phyloP scores from a whole-genome alignment of 139 green algal species.

The Dunaliella primolecta region DNA sequence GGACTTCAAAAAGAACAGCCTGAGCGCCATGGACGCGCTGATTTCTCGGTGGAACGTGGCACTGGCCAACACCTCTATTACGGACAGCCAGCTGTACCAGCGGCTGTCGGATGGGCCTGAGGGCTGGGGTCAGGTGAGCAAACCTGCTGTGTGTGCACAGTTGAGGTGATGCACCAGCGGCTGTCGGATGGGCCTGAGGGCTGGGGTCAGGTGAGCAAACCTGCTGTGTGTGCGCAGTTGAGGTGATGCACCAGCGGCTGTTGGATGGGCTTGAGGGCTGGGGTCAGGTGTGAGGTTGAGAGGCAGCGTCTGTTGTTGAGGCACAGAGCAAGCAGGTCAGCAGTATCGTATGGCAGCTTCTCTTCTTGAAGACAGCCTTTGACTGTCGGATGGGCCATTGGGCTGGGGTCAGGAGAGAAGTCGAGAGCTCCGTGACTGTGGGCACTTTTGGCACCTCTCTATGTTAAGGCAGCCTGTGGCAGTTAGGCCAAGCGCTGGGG shows the following conservation, averaged over 20 bases:
- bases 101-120: neutral
- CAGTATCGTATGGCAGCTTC: too few relatives aligned
- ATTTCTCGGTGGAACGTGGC: neutral
- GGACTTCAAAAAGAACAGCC: constrained; percentile 20
- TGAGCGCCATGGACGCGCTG: neutral
- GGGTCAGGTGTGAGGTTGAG: neutral
- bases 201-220: neutral
- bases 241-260: neutral
- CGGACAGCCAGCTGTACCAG: neutral
- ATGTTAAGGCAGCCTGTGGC: too few relatives aligned
- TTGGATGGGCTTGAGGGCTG: neutral
- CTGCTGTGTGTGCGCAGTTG: too few relatives aligned
- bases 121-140: neutral
- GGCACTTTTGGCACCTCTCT: too few relatives aligned
- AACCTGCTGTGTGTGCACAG: too few relatives aligned
- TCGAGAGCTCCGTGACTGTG: too few relatives aligned
- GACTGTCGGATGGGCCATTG: neutral
- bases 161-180: too few relatives aligned
- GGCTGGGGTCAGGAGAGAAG: neutral
- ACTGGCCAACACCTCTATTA: neutral
- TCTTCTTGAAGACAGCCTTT: too few relatives aligned
- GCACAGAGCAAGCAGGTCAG: too few relatives aligned
- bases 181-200: neutral
- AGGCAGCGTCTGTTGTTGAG: too few relatives aligned
- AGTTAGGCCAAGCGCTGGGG: too few relatives aligned